These are phyloP conservation scores for Candida coquimbonensis DNA, from an alignment of 805 yeast species.

Conservation along the genomic window DNA sequence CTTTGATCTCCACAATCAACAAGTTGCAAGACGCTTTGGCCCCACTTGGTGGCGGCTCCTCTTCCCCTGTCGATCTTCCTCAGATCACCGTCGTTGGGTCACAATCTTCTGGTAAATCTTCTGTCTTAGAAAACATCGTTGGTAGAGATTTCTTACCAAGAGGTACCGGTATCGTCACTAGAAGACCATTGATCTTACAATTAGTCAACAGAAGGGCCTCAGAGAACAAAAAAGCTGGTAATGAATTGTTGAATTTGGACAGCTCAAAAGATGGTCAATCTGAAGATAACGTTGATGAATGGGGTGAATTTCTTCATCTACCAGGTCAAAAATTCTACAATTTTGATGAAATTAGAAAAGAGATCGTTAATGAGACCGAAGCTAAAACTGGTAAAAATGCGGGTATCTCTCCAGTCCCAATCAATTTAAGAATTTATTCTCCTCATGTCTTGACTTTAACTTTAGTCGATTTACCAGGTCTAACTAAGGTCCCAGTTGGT, in stretches of 20 bases:
- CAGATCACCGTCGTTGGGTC: slow-evolving; percentile 95
- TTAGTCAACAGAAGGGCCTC: slow-evolving; percentile 60
- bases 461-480: slow-evolving; percentile 92
- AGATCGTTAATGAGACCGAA: slow-evolving; percentile 88
- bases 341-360: slow-evolving; percentile 82
- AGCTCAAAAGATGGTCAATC: slow-evolving; percentile 40
- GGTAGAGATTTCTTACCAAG: slow-evolving; percentile 89
- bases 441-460: slow-evolving; percentile 93
- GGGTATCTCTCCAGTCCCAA: slow-evolving; percentile 89
- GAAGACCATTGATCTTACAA: slow-evolving; percentile 82
- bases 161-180: slow-evolving; percentile 88
- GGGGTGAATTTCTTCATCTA: slow-evolving; percentile 96
- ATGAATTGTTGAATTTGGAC: slow-evolving; percentile 30
- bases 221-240: slow-evolving; percentile 14
- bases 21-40: slow-evolving; percentile 83
- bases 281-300: slow-evolving; percentile 75
- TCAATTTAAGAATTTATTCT: slow-evolving; percentile 85
- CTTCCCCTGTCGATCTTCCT: slow-evolving; percentile 82
- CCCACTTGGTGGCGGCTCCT: slow-evolving; percentile 73
- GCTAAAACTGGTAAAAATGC: slow-evolving; percentile 74
- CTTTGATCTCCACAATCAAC: slow-evolving; percentile 68
- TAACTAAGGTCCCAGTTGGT: slow-evolving; percentile 97
- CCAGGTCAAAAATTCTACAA: slow-evolving; percentile 85
- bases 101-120: slow-evolving; percentile 83
- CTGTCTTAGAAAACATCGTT: slow-evolving; percentile 84